phyloP scores from a whole-genome alignment of 2,329 filamentous ascomycete genomes.

The Alternaria longipes region DNA sequence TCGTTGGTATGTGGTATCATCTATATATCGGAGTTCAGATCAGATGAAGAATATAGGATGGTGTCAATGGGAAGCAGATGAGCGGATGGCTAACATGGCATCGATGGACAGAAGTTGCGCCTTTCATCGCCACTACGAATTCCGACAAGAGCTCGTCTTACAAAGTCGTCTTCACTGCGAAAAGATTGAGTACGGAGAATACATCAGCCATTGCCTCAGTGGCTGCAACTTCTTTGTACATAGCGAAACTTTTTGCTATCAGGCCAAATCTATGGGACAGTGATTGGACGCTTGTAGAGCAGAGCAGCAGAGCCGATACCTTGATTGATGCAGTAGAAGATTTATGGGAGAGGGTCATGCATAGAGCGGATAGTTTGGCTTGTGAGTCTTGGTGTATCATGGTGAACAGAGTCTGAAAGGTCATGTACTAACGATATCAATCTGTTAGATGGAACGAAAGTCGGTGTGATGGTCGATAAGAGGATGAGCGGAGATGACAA shows the following conservation, averaged over 20 bases:
- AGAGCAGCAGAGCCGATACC: constrained; percentile 4
- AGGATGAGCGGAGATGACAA: accelerated
- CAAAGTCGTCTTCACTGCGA: constrained; percentile 1
- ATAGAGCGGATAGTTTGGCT: neutral
- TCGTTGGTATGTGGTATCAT: constrained; percentile 4
- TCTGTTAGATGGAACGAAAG: neutral
- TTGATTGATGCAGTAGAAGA: constrained; percentile 14
- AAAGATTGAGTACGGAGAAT: neutral
- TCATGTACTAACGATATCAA: neutral
- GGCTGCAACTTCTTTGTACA: neutral
- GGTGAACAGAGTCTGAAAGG: neutral
- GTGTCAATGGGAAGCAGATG: neutral
- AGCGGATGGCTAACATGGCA: neutral
- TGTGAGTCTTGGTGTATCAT: neutral
- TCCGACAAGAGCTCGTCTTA: neutral
- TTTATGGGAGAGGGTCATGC: constrained; percentile 11
- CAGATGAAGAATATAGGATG: neutral
- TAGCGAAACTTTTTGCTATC: constrained; percentile 1
- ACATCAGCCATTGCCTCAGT: neutral
- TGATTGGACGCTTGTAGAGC: neutral
- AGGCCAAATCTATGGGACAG: neutral
- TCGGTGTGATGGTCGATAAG: neutral
- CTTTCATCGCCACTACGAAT: neutral
- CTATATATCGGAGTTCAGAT: neutral
- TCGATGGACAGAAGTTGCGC: neutral